These are phyloP conservation scores for Solanum clarkiae DNA, from an alignment of 257 asterid species.

Conservation along the genomic window DNA sequence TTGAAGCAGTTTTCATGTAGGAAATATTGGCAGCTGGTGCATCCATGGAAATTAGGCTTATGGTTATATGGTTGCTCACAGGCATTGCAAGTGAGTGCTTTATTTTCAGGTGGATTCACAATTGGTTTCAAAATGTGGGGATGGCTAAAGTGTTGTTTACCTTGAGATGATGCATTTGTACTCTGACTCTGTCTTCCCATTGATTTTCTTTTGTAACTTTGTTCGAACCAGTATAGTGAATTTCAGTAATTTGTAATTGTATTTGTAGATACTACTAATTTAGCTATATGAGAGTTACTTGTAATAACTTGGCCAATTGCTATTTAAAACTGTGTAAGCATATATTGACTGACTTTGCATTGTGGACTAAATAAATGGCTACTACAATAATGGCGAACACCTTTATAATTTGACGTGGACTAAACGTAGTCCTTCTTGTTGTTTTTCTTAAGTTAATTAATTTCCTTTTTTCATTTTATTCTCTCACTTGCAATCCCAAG, in stretches of 20 bases:
- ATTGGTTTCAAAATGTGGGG: constrained; percentile 2
- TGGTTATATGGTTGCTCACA: background rate
- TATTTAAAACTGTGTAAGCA: background rate
- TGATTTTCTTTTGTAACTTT: background rate
- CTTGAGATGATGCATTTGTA: background rate
- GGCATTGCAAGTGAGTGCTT: constrained; percentile 10
- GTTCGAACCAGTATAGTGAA: background rate
- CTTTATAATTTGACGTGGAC: background rate
- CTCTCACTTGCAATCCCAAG: too few species aligned
- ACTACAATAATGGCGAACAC: background rate
- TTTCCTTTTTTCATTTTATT: background rate
- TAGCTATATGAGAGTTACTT: background rate
- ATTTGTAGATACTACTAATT: background rate
- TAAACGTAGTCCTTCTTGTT: background rate
- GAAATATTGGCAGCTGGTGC: constrained; percentile 14
- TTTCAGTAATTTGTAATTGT: background rate
- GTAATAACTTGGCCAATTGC: background rate
- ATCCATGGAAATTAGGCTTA: constrained; percentile 6
- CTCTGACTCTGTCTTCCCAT: background rate
- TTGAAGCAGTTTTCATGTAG: constrained; percentile 17
- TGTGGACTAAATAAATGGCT: background rate
- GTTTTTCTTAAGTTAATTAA: background rate
- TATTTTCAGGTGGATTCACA: background rate
- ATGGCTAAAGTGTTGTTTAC: constrained; percentile 23
- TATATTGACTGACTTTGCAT: background rate